A percentile compares a stretch with the other conserved stretches of the same genome.
These are phyloP conservation scores for Aspergillus aculeatus DNA, from an alignment of 2,329 filamentous ascomycete species.

Conservation along the genomic window DNA sequence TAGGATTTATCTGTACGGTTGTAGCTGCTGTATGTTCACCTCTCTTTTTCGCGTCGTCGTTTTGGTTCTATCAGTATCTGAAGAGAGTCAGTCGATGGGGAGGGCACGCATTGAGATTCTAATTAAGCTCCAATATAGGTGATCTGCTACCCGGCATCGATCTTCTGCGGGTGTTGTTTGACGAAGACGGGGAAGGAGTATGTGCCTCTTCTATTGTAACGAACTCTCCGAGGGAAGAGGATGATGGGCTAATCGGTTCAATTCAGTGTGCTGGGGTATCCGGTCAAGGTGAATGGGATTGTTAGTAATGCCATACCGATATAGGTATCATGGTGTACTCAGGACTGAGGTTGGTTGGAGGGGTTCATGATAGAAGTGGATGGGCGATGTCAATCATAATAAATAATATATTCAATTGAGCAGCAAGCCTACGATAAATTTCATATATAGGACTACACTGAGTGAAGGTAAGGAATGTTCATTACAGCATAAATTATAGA, in stretches of 20 bases:
- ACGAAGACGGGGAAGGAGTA: conserved; percentile 56
- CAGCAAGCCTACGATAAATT: too few relatives aligned
- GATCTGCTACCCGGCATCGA: conserved; percentile 55
- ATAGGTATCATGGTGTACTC: conserved; percentile 4
- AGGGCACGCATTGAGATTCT: too few relatives aligned
- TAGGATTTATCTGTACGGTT: conserved; percentile 49
- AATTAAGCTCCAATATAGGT: conserved; percentile 34
- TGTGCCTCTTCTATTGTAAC: conserved; percentile 17
- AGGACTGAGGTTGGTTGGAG: neutral
- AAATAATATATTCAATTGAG: too few relatives aligned
- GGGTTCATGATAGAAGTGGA: too few relatives aligned
- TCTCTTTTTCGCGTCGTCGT: too few relatives aligned
- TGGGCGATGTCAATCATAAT: too few relatives aligned
- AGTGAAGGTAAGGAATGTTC: too few relatives aligned
- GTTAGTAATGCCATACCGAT: conserved; percentile 51
- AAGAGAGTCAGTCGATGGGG: too few relatives aligned
- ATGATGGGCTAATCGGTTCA: neutral
- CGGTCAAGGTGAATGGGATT: conserved; percentile 52
- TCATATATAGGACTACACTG: too few relatives aligned
- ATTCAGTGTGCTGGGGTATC: conserved; percentile 51
- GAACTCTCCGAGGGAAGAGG: neutral
- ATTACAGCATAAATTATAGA: neutral
- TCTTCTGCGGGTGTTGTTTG: conserved; percentile 58
- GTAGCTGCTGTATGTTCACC: conserved; percentile 50
- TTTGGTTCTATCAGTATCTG: too few relatives aligned